A percentile compares a stretch with the other conserved stretches of the same genome.
Conservation (phyloP, 2,329 filamentous ascomycete genomes). For the Beauveria sp. region DNA sequence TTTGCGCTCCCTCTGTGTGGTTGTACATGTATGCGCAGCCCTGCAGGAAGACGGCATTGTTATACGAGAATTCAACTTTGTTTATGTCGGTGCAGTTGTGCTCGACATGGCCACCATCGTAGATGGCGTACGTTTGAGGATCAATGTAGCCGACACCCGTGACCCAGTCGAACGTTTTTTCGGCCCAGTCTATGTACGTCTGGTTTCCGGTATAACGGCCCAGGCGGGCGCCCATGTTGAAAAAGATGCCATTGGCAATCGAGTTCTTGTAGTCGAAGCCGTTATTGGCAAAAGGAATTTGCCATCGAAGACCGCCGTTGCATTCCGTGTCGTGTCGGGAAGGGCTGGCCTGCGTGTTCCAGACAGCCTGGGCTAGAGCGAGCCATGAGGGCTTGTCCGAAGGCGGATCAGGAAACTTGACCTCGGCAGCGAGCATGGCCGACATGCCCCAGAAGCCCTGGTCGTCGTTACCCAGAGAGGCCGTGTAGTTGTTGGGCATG, state of each 20-base stretch:
- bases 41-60: slow-evolving; percentile 48
- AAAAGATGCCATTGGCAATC: slow-evolving; percentile 55
- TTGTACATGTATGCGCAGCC: slow-evolving; percentile 61
- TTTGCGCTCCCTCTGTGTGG: slow-evolving; percentile 29
- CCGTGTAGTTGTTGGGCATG: slow-evolving; percentile 47
- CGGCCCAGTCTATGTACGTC: slow-evolving; percentile 58
- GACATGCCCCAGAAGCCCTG: slow-evolving; percentile 62
- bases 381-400: slow-evolving; percentile 43
- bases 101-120: slow-evolving; percentile 47
- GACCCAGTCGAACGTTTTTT: slow-evolving; percentile 57
- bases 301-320: slow-evolving; percentile 64
- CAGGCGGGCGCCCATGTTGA: slow-evolving; percentile 60
- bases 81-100: slow-evolving; percentile 48
- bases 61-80: slow-evolving; percentile 53
- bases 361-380: slow-evolving; percentile 56
- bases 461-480: slow-evolving; percentile 54
- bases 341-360: slow-evolving; percentile 44
- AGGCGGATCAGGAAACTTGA: slow-evolving; percentile 47
- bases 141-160: slow-evolving; percentile 50
- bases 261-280: slow-evolving; percentile 71
- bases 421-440: slow-evolving; percentile 52
- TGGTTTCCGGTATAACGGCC: slow-evolving; percentile 61
- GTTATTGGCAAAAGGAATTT: slow-evolving; percentile 65
- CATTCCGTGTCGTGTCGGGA: slow-evolving; percentile 50
- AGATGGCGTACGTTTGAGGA: slow-evolving; percentile 48